Evolutionary conservation across 306 rosid genomes (phyloP).

Genomic region (Fragaria nilgerrensis): DNA sequence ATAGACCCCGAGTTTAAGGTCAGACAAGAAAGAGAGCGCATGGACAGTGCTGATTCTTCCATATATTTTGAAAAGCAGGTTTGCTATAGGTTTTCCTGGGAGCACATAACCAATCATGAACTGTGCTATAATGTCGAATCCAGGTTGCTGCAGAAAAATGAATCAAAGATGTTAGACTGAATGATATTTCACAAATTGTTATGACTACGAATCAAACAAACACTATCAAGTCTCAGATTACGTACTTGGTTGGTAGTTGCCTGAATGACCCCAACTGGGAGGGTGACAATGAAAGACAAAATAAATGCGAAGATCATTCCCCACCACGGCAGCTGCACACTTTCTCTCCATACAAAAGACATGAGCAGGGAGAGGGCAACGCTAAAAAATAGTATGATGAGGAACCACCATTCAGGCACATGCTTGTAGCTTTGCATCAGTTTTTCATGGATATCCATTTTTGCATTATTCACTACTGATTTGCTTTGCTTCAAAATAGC

Average conservation of each 20-base stretch:
- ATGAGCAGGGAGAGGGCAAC: slow-evolving; percentile 56
- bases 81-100: slow-evolving; percentile 97
- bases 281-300: slow-evolving; percentile 85
- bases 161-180: slow-evolving; percentile 12
- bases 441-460: slow-evolving; percentile 76
- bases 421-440: slow-evolving; percentile 81
- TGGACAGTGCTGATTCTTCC: slow-evolving; percentile 97
- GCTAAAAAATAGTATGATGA: slow-evolving; percentile 61
- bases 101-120: slow-evolving; percentile 88
- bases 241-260: slow-evolving; percentile 97
- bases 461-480: slow-evolving; percentile 61
- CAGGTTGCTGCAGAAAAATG: slow-evolving; percentile 82
- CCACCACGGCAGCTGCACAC: slow-evolving; percentile 96
- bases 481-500: slow-evolving; percentile 81
- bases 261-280: slow-evolving; percentile 96
- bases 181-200: background rate
- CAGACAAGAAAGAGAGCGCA: slow-evolving; percentile 92
- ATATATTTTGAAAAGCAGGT: slow-evolving; percentile 87
- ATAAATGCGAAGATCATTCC: slow-evolving; percentile 88
- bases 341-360: slow-evolving; percentile 74
- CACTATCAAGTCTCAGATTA: slow-evolving; percentile 14
- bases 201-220: background rate
- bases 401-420: slow-evolving; percentile 99
- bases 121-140: slow-evolving; percentile 96
- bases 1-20: slow-evolving; percentile 97